phyloP scores from a whole-genome alignment of 768 basidiomycete species.

The Cystobasidium tubakii region DNA sequence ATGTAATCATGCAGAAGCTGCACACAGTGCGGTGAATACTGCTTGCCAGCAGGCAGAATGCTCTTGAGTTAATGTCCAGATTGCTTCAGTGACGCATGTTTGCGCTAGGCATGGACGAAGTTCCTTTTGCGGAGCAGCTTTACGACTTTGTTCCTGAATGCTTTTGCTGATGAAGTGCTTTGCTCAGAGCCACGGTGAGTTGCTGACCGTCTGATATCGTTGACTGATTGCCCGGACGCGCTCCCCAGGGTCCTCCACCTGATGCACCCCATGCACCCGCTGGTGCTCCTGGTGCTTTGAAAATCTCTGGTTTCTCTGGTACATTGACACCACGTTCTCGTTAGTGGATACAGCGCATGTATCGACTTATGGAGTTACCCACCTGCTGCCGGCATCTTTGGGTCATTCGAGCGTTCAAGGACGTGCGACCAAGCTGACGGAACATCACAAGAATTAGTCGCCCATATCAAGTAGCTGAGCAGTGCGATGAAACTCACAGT shows the following conservation, averaged over 20 bases:
- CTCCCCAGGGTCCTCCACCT: background rate
- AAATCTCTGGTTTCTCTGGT: slow-evolving; percentile 8
- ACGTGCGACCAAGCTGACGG: background rate
- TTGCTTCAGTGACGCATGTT: no score
- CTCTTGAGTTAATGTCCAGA: no score
- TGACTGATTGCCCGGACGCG: background rate
- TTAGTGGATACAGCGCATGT: background rate
- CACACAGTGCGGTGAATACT: no score
- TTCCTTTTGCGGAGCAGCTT: no score
- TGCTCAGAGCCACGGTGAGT: background rate
- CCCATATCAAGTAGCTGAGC: background rate
- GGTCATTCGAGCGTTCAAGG: background rate
- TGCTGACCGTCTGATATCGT: slow-evolving; percentile 1
- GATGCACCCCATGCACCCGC: background rate
- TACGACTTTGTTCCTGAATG: background rate
- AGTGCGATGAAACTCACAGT: background rate
- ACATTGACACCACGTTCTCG: background rate
- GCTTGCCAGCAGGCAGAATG: no score
- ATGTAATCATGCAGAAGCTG: no score
- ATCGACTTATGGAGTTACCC: background rate
- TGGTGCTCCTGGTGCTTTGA: background rate
- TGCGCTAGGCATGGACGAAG: no score
- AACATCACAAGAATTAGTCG: background rate
- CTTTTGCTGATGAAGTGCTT: background rate
- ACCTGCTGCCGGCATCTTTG: background rate